Evolutionary conservation across 345 rosid species (phyloP), one percentile per base, ranked within the genome.

Genomic region (Euphorbia tirucalli): DNA sequence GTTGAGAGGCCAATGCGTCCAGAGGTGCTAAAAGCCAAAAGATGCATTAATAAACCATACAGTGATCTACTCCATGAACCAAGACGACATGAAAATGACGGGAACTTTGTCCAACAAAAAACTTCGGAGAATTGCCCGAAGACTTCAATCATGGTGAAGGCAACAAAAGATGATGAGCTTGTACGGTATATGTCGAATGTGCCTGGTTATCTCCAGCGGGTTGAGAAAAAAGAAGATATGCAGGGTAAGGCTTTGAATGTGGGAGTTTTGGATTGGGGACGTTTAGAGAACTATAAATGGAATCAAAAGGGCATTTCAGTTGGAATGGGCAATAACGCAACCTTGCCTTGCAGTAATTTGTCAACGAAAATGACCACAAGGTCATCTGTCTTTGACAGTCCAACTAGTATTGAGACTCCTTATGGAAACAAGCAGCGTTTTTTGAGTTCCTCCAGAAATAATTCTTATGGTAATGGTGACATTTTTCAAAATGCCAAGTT

Each of bases 261-360:
- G 46, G 97, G 98, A 60, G 98, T 94, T 76, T 78, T 94, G 78
- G 98, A 94, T 77, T 90, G 97, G 98, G 77, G 78, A 16, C 80
- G 84, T 65, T 78, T 94, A 30, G 90, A 90, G 84, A 83, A 83
- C 71, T 92, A 91, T 93, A 90, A 83, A 62, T 55, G 72, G 31
- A 78, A 72, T 44, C 77, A 65, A 66, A 84, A 75, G 70, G 55
- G 55, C 73, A 61, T 25, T 61, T 70, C 49, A 30, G 76, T 25
- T 67, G 71, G 46, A 66, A 75, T 60, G 31, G 73, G 83, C 57
- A 79, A 79, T 66, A 66, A 74, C 57, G 73, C 70, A 69, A 69
- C 85, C 19, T 80, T 79, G 5, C 48, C 70, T 60, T 39, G 72
- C 43, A 28, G 55, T 48, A 68, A 57, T 62, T 73, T 69, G 70